Conservation (phyloP, 2,329 filamentous ascomycete species). For the Xylaria sp. region DNA sequence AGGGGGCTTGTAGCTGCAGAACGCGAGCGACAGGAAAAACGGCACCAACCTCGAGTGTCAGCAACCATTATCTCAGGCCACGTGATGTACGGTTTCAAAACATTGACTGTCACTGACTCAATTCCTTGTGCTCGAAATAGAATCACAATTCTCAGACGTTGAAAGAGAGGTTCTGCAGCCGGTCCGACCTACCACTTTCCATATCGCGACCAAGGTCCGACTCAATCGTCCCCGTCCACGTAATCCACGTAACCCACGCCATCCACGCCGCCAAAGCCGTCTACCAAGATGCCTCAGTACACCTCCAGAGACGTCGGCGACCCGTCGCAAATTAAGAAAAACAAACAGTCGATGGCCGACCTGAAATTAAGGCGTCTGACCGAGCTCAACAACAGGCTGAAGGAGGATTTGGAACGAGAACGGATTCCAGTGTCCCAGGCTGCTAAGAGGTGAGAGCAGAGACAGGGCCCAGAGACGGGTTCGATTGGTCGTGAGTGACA, state of each 20-base stretch:
- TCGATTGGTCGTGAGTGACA: neutral
- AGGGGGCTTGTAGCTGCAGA: conserved; percentile 19
- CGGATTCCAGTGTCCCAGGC: conserved; percentile 95
- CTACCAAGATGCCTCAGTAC: conserved; percentile 63
- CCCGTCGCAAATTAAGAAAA: conserved; percentile 76
- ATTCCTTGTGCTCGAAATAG: conserved; percentile 25
- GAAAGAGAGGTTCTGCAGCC: conserved; percentile 25
- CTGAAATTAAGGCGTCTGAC: conserved; percentile 95
- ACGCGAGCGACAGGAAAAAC: conserved; percentile 9
- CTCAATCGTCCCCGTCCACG: conserved; percentile 25
- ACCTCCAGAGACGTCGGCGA: conserved; percentile 69
- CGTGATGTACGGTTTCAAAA: conserved; percentile 18
- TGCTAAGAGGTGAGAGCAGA: conserved; percentile 70
- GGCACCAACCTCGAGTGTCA: neutral
- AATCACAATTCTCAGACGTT: conserved; percentile 26
- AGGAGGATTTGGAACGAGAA: conserved; percentile 93
- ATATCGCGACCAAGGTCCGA: conserved; percentile 16
- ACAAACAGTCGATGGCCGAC: conserved; percentile 99
- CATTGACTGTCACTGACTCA: conserved; percentile 19
- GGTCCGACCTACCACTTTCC: conserved; percentile 24
- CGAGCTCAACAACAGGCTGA: conserved; percentile 93
- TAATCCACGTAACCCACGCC: conserved; percentile 24
- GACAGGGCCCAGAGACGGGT: neutral
- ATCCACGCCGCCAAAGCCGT: conserved; percentile 26
- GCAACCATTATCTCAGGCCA: neutral